These are phyloP conservation scores for Scleroderma citrinum DNA, from an alignment of 768 basidiomycete genomes.

Conservation along the genomic window DNA sequence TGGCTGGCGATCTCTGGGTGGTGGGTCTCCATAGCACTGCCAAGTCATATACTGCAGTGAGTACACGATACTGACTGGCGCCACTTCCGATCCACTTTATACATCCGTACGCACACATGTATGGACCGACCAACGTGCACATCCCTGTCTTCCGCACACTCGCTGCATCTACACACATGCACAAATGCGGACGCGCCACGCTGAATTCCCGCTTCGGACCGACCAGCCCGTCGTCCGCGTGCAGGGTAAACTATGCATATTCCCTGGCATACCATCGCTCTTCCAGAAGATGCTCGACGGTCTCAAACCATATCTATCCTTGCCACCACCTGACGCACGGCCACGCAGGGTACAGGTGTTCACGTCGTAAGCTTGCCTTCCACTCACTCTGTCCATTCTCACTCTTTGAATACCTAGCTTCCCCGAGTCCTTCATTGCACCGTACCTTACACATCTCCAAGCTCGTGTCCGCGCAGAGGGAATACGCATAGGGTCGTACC, in stretches of 20 bases:
- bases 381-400: not conserved
- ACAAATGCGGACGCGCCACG: not conserved
- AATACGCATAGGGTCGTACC: constrained; percentile 80
- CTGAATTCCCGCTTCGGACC: not conserved
- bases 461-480: constrained; percentile 66
- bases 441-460: constrained; percentile 77
- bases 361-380: constrained; percentile 50
- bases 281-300: constrained; percentile 79
- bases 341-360: constrained; percentile 80
- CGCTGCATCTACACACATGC: not conserved
- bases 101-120: not conserved
- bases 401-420: constrained; percentile 34
- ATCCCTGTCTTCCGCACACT: not conserved
- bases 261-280: constrained; percentile 85
- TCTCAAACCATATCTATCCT: constrained; percentile 66
- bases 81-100: not conserved
- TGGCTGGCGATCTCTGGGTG: constrained; percentile 81
- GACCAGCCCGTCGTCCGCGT: constrained; percentile 79
- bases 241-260: constrained; percentile 80
- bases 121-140: not conserved
- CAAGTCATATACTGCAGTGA: no score
- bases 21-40: constrained; percentile 42
- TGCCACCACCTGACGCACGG: constrained; percentile 69
- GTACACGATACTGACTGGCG: no score
- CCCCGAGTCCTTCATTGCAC: constrained; percentile 82